Evolutionary conservation across 1,284 basidiomycete species (phyloP).

Genomic region (Cryptococcus sp.): DNA sequence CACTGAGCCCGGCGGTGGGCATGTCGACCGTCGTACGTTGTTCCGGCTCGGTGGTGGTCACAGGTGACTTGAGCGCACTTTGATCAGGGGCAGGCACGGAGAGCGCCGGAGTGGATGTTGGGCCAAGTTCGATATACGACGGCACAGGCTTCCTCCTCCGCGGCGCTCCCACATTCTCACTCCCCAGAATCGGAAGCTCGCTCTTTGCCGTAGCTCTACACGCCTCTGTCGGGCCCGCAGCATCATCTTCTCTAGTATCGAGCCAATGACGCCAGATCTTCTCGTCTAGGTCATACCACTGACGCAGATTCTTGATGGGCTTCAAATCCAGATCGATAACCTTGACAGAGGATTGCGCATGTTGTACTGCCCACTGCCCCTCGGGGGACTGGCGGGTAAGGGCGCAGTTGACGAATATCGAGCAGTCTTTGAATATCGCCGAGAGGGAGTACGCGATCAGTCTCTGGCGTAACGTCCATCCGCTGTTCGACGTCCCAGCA

Average conservation of each 20-base stretch:
- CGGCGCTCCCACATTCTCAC: no score
- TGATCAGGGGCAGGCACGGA: conserved; percentile 11
- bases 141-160: no score
- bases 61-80: not conserved
- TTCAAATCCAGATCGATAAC: conserved; percentile 89
- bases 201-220: not conserved
- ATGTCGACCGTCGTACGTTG: no score
- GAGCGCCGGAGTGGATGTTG: conserved; percentile 11
- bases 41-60: not conserved
- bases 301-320: conserved; percentile 63
- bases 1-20: no score
- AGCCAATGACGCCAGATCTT: conserved; percentile 61
- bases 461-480: conserved; percentile 44
- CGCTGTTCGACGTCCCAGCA: conserved; percentile 6
- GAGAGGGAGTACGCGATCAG: conserved; percentile 77
- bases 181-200: not conserved
- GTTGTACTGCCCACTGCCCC: conserved; percentile 17
- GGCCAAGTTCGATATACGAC: not conserved
- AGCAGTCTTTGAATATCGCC: conserved; percentile 96
- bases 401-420: conserved; percentile 66
- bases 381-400: conserved; percentile 6
- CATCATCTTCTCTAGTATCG: conserved; percentile 18
- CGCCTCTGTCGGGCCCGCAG: not conserved
- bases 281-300: conserved; percentile 74
- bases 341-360: conserved; percentile 56